Evolutionary conservation across 2,329 filamentous ascomycete genomes (phyloP).

Genomic region (Huntiella bhutanensis): DNA sequence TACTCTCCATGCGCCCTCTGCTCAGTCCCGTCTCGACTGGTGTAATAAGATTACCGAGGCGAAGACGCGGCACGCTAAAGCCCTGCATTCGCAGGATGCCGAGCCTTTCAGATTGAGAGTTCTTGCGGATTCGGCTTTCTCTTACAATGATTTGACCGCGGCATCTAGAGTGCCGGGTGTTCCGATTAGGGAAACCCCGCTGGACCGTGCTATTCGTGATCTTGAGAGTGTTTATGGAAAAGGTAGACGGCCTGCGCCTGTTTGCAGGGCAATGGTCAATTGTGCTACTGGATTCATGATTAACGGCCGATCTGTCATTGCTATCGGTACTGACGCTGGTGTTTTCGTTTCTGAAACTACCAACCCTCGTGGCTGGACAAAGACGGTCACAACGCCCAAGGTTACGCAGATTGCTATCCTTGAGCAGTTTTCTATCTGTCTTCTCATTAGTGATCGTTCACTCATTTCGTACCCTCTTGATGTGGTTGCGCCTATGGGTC

Average conservation of each 20-base stretch:
- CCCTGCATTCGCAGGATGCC: slow-evolving; percentile 77
- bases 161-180: slow-evolving; percentile 45
- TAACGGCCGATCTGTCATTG: slow-evolving; percentile 70
- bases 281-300: slow-evolving; percentile 82
- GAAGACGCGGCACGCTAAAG: slow-evolving; percentile 81
- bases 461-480: slow-evolving; percentile 90
- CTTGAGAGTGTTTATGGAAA: slow-evolving; percentile 62
- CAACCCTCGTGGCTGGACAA: slow-evolving; percentile 74
- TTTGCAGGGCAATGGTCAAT: slow-evolving; percentile 75
- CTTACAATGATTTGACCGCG: slow-evolving; percentile 46
- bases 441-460: slow-evolving; percentile 79
- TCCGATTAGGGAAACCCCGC: slow-evolving; percentile 71
- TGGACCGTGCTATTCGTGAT: slow-evolving; percentile 78
- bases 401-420: slow-evolving; percentile 89
- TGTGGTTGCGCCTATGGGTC: slow-evolving; percentile 44
- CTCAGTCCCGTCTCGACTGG: slow-evolving; percentile 67
- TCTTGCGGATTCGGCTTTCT: slow-evolving; percentile 81
- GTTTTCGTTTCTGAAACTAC: slow-evolving; percentile 77
- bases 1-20: slow-evolving; percentile 66
- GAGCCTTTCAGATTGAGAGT: slow-evolving; percentile 88
- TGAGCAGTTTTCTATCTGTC: slow-evolving; percentile 84
- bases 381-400: slow-evolving; percentile 57
- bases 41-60: slow-evolving; percentile 85
- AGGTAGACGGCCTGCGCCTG: slow-evolving; percentile 49
- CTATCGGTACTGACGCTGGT: slow-evolving; percentile 86